These are phyloP conservation scores for Umbelopsis isabellina DNA, from an alignment of 192 early-diverging fungal genomes.

Conservation along the genomic window DNA sequence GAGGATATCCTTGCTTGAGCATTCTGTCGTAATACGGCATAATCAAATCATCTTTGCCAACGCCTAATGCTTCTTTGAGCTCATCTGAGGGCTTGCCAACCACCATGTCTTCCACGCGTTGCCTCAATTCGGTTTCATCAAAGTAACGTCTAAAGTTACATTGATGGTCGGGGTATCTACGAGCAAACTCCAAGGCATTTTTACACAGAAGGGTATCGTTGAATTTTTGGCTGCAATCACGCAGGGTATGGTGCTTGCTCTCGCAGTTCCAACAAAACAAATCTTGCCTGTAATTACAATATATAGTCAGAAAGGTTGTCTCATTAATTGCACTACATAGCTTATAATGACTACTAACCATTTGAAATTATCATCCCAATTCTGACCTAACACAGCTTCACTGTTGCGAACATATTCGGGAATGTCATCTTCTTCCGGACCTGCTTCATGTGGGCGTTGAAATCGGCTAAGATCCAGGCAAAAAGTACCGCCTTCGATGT, in stretches of 20 bases:
- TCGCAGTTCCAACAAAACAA: constrained; percentile 16
- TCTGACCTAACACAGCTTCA: constrained; percentile 1
- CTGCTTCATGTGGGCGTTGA: not conserved
- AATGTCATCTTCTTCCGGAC: constrained; percentile 10
- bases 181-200: constrained; percentile 9
- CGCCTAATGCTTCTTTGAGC: constrained; percentile 21
- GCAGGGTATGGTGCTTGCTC: constrained; percentile 2
- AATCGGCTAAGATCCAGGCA: constrained; percentile 30
- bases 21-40: constrained; percentile 20
- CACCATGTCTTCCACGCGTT: constrained; percentile 2
- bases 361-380: constrained; percentile 1
- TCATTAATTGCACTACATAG: not conserved
- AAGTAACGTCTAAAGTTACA: constrained; percentile 17
- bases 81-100: constrained; percentile 16
- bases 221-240: constrained; percentile 5
- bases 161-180: constrained; percentile 20
- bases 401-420: constrained; percentile 14
- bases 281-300: constrained; percentile 8
- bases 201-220: not conserved
- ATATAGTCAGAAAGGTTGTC: not conserved
- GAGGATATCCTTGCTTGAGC: constrained; percentile 17
- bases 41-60: constrained; percentile 5
- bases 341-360: not conserved
- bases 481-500: constrained; percentile 32
- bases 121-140: not conserved